Base-by-base conservation (phyloP, 306 rosid genomes). In the Cicer arietinum region DNA sequence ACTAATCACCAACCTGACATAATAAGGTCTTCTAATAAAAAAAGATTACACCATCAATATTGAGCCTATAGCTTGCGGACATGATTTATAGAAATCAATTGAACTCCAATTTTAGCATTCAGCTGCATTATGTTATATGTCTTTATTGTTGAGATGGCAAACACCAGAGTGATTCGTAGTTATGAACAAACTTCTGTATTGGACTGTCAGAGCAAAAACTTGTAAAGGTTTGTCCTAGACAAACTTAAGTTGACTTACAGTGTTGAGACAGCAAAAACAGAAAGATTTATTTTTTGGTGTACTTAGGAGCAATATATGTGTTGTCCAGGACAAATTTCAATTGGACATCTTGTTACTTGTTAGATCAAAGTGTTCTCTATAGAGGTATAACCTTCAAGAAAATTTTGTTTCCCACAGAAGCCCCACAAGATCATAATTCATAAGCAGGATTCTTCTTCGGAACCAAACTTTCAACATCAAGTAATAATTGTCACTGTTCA, bases 91-190 rank as follows among this genome's bases (percentile, higher is more conserved):
- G 13, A 57, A 44, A 75, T 59, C 70, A 66, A 18, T 53, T 51
- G 62, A 74, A 30, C 17, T 30, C 69, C 22, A 59, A 12, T 8
- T 77, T 74, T 69, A 58, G 44, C 76, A 79, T 42, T 54, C 43
- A 57, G 43, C n/a, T 22, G 45, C 35, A 57, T n/a, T 12, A 25
- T 37, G 40, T 43, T 50, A 60, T 17, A 10, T 25, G 30, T 25
- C 30, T 25, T 25, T 25, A 25, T 69, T 53, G 22, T 64, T 54
- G 43, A 41, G 64, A 71, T 17, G 45, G 57, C 54, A 67, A 62
- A 77, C 18, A 39, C 66, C 59, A 45, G 22, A 57, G 54, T 50
- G 66, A 22, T 44, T 71, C n/a, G 17, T 61, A n/a, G 62, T 59
- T 30, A 12, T n/a, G 66, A 59, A 42, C 37, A 10, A 10, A 20